Conservation (phyloP, 139 green algal genomes). For the Chlamydomonas urium region DNA sequence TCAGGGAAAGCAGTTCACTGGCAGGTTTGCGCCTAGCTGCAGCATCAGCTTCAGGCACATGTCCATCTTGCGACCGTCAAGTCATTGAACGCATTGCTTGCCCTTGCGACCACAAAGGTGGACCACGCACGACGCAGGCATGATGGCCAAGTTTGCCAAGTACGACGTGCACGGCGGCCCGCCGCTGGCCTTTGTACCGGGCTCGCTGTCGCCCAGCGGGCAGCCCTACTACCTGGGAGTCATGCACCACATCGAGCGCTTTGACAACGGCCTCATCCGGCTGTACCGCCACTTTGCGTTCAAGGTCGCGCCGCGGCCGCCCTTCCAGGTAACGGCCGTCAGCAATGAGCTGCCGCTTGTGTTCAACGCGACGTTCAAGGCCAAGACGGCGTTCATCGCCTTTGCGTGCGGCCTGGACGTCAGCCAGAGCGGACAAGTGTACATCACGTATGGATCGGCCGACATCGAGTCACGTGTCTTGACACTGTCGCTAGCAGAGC, state of each 20-base stretch:
- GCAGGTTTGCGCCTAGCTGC: too few species aligned
- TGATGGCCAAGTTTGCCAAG: slow-evolving; percentile 19
- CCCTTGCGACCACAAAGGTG: too few species aligned
- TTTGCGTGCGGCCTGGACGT: slow-evolving; percentile 13
- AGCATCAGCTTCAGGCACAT: too few species aligned
- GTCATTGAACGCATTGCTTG: too few species aligned
- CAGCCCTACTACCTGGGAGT: slow-evolving; percentile 37
- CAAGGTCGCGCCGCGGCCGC: slow-evolving; percentile 1
- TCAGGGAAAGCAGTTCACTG: too few species aligned
- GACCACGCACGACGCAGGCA: slow-evolving; percentile 6
- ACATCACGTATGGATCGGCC: slow-evolving; percentile 13
- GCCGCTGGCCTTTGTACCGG: slow-evolving; percentile 23
- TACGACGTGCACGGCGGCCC: slow-evolving; percentile 33
- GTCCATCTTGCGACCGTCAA: too few species aligned
- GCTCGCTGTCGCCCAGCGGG: background rate
- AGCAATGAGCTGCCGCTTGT: slow-evolving; percentile 17
- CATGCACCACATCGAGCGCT: slow-evolving; percentile 41
- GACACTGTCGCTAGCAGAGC: background rate
- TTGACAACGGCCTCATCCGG: background rate
- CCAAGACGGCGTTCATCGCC: background rate
- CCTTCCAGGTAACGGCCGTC: slow-evolving; percentile 11
- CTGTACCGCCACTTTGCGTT: slow-evolving; percentile 21
- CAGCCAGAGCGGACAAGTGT: background rate
- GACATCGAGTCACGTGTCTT: slow-evolving; percentile 2
- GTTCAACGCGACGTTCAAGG: slow-evolving; percentile 15